Percentiles rank a stretch among this genome's conserved stretches.
Conservation (phyloP, 2,329 filamentous ascomycete species). For the Xylaria sp. region DNA sequence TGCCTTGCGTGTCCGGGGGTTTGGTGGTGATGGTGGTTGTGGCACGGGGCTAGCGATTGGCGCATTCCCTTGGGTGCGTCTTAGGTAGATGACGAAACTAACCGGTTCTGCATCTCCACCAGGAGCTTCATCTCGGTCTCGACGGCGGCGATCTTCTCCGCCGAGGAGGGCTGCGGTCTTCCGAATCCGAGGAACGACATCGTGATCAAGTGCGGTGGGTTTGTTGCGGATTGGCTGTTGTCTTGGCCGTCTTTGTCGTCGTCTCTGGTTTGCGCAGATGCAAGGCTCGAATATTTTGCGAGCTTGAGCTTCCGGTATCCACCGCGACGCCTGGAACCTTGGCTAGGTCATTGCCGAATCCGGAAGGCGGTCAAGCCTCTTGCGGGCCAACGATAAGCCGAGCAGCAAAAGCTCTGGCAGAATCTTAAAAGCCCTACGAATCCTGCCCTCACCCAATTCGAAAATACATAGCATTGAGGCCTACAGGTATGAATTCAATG, state of each 20-base stretch:
- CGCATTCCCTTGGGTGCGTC: too few species aligned
- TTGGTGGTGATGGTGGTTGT: not conserved
- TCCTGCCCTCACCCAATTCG: not conserved
- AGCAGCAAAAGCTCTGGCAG: slow-evolving; percentile 20
- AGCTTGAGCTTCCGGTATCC: slow-evolving; percentile 1
- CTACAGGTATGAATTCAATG: too few species aligned
- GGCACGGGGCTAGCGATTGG: not conserved
- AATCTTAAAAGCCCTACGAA: slow-evolving; percentile 17
- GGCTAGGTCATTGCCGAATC: slow-evolving; percentile 6
- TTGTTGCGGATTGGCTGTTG: slow-evolving; percentile 1
- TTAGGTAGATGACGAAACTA: slow-evolving; percentile 30
- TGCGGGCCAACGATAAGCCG: slow-evolving; percentile 25
- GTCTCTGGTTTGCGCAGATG: not conserved
- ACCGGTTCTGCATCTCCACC: slow-evolving; percentile 98
- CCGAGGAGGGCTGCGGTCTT: slow-evolving; percentile 84
- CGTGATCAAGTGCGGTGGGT: slow-evolving; percentile 31
- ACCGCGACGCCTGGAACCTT: slow-evolving; percentile 4
- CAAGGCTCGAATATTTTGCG: slow-evolving; percentile 9
- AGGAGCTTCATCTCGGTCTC: slow-evolving; percentile 98
- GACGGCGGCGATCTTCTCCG: slow-evolving; percentile 95
- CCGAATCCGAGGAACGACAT: slow-evolving; percentile 77
- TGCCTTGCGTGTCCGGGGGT: too few species aligned
- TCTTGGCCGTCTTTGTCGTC: slow-evolving; percentile 4
- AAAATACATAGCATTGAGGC: not conserved
- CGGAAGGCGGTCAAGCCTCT: slow-evolving; percentile 29